Evolutionary conservation across 345 rosid species (phyloP).

Genomic region (Hypericum perforatum): DNA sequence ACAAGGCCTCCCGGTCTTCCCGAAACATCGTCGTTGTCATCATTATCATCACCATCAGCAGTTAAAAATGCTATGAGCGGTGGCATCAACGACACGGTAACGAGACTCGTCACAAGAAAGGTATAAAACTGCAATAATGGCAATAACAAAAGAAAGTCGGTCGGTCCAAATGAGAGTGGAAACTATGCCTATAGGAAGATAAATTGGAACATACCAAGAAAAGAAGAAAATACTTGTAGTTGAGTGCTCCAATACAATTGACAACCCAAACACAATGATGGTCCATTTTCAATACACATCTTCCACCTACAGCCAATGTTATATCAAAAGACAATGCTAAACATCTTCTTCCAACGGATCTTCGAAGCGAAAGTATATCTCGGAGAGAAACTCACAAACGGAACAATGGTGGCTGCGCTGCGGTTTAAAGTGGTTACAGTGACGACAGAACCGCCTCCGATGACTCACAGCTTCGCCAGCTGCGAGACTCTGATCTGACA

Average conservation of each 20-base stretch:
- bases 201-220: slow-evolving; percentile 20
- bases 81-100: slow-evolving; percentile 15
- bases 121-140: slow-evolving; percentile 19
- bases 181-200: no score
- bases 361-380: neutral
- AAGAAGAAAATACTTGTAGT: slow-evolving; percentile 27
- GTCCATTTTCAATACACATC: slow-evolving; percentile 28
- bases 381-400: slow-evolving; percentile 44
- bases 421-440: slow-evolving; percentile 60
- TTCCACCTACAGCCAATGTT: slow-evolving; percentile 18
- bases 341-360: neutral
- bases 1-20: slow-evolving; percentile 20
- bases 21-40: slow-evolving; percentile 7
- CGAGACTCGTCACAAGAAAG: slow-evolving; percentile 25
- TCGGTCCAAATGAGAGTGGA: no score
- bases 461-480: slow-evolving; percentile 26
- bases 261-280: slow-evolving; percentile 31
- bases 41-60: neutral
- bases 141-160: neutral
- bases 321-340: slow-evolving; percentile 16
- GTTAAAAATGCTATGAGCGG: slow-evolving; percentile 17
- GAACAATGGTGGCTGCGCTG: slow-evolving; percentile 80
- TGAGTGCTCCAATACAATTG: slow-evolving; percentile 24
- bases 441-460: slow-evolving; percentile 45
- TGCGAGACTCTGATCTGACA: slow-evolving; percentile 12